Conservation (phyloP, 2,329 filamentous ascomycete genomes). For the Aaosphaeria pasadenensis region DNA sequence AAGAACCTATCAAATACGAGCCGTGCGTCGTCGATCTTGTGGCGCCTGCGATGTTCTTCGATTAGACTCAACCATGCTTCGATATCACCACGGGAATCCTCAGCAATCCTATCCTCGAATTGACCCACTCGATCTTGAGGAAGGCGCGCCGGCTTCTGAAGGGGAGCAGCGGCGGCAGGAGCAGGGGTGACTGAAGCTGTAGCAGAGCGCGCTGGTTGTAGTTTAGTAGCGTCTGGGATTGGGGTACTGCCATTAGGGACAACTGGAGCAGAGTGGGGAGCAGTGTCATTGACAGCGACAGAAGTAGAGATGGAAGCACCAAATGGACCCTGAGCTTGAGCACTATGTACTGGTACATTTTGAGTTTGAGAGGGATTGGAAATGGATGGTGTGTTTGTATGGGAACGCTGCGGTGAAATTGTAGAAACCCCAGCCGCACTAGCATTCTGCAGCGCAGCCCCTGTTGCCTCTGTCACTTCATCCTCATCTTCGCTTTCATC, state of each 20-base stretch:
- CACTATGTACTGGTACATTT: conserved; percentile 61
- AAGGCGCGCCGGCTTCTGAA: conserved; percentile 49
- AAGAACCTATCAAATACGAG: conserved; percentile 83
- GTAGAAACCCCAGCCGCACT: conserved; percentile 49
- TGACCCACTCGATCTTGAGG: conserved; percentile 73
- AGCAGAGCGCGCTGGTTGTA: conserved; percentile 27
- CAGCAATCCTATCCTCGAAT: conserved; percentile 85
- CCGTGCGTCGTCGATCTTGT: conserved; percentile 77
- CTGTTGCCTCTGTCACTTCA: conserved; percentile 34
- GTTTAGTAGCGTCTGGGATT: conserved; percentile 35
- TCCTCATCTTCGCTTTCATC: conserved; percentile 61
- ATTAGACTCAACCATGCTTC: conserved; percentile 90
- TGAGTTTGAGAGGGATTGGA: conserved; percentile 51
- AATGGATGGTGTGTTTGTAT: conserved; percentile 52
- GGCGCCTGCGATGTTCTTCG: conserved; percentile 75
- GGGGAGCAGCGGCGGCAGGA: conserved; percentile 26
- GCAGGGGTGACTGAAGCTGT: conserved; percentile 38
- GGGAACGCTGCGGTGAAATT: conserved; percentile 52
- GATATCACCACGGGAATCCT: conserved; percentile 89
- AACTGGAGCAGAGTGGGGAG: conserved; percentile 51
- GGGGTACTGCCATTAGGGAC: conserved; percentile 44
- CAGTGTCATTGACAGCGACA: conserved; percentile 41
- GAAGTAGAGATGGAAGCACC: conserved; percentile 36
- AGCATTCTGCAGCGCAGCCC: conserved; percentile 47
- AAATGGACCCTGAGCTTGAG: conserved; percentile 49